These are phyloP conservation scores for Cryphonectria nitschkei DNA, from an alignment of 2,329 filamentous ascomycete genomes.

Conservation along the genomic window DNA sequence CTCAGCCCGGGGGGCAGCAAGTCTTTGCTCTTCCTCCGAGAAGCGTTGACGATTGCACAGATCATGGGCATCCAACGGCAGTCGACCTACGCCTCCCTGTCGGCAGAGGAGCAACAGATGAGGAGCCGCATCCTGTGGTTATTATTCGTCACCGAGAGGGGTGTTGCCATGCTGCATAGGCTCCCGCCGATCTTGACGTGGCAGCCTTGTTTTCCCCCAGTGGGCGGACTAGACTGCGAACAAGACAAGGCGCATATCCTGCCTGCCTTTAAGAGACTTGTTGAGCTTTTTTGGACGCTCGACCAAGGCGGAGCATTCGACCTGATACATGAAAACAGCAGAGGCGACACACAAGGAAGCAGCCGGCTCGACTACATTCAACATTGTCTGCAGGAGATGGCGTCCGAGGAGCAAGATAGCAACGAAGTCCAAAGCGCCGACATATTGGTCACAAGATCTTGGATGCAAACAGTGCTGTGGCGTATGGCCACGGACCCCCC, in stretches of 20 bases:
- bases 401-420: constrained; percentile 42
- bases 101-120: constrained; percentile 47
- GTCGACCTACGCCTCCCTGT: constrained; percentile 43
- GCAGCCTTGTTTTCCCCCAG: constrained; percentile 42
- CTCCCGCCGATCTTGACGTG: constrained; percentile 50
- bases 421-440: constrained; percentile 55
- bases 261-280: constrained; percentile 53
- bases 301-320: constrained; percentile 54
- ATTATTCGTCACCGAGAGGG: constrained; percentile 53
- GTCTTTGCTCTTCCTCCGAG: constrained; percentile 52
- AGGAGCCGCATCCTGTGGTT: constrained; percentile 51
- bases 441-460: constrained; percentile 53
- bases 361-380: constrained; percentile 46
- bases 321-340: constrained; percentile 44
- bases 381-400: constrained; percentile 46
- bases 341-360: constrained; percentile 34
- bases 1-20: constrained; percentile 48
- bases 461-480: constrained; percentile 56
- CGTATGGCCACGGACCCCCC: constrained; percentile 41
- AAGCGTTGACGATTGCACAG: constrained; percentile 56
- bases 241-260: constrained; percentile 47
- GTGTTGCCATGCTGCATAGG: constrained; percentile 54
- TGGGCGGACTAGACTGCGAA: constrained; percentile 39
- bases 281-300: constrained; percentile 54
- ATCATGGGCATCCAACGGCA: constrained; percentile 52